A percentile compares a stretch with the other conserved stretches of the same genome.
These are phyloP conservation scores for Penstemon newberryi DNA, from an alignment of 257 asterid genomes.

Conservation along the genomic window DNA sequence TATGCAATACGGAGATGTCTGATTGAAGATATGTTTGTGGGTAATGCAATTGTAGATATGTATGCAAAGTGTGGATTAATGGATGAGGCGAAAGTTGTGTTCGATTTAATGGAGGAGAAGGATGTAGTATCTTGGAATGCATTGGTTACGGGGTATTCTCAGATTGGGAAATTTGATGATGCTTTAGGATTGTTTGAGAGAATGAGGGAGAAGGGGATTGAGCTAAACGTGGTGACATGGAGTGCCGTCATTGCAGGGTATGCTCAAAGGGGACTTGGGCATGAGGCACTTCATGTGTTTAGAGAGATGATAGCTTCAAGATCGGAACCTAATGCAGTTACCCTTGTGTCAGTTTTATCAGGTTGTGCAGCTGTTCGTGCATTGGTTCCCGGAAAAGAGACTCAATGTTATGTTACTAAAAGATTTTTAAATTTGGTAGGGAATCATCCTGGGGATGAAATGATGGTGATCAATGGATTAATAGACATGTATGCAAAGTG, in stretches of 20 bases:
- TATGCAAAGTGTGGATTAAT: conserved; percentile 74
- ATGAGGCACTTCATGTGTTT: conserved; percentile 66
- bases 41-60: conserved; percentile 84
- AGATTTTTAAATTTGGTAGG: conserved; percentile 42
- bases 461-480: conserved; percentile 77
- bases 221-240: conserved; percentile 82
- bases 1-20: conserved; percentile 61
- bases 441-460: conserved; percentile 65
- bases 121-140: conserved; percentile 93
- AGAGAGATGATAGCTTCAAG: conserved; percentile 62
- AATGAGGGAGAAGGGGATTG: conserved; percentile 60
- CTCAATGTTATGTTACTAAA: conserved; percentile 57
- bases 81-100: conserved; percentile 65
- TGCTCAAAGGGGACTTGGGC: conserved; percentile 86
- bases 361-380: conserved; percentile 79
- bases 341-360: conserved; percentile 74
- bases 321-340: conserved; percentile 71
- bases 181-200: conserved; percentile 63
- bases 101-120: conserved; percentile 66
- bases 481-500: conserved; percentile 90
- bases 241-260: conserved; percentile 90
- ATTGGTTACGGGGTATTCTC: conserved; percentile 82
- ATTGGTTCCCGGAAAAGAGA: conserved; percentile 66
- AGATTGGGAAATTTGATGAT: conserved; percentile 63
- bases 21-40: conserved; percentile 62